These are phyloP conservation scores for Marchantia paleacea DNA, from an alignment of 225 moss, liverwort and hornwort species.

Conservation along the genomic window DNA sequence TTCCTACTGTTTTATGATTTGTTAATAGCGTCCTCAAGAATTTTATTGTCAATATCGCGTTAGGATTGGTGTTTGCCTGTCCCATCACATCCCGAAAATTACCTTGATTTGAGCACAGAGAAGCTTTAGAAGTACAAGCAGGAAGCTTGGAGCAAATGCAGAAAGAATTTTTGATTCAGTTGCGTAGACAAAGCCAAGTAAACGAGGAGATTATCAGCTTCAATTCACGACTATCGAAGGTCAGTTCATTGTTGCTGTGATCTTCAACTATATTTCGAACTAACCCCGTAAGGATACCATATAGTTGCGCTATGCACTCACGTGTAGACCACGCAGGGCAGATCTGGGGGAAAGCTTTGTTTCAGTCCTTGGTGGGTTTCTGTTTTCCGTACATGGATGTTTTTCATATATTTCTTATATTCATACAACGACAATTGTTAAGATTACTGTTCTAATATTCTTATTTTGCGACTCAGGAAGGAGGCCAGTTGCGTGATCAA, in stretches of 20 bases:
- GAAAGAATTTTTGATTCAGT: constrained; percentile 30
- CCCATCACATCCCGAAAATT: not conserved
- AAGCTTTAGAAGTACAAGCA: constrained; percentile 26
- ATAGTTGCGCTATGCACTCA: too few relatives aligned
- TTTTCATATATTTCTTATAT: not conserved
- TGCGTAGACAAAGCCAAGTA: constrained; percentile 33
- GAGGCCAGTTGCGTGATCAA: constrained; percentile 19
- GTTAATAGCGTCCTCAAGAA: too few relatives aligned
- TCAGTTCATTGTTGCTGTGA: not conserved
- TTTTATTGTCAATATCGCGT: too few relatives aligned
- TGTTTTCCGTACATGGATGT: not conserved
- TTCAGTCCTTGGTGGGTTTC: not conserved
- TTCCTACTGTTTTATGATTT: too few relatives aligned
- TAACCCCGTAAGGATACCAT: too few relatives aligned
- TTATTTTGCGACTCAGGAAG: constrained; percentile 13
- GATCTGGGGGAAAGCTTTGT: not conserved
- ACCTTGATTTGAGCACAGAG: constrained; percentile 7
- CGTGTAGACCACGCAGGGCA: not conserved
- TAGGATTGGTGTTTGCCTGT: too few relatives aligned
- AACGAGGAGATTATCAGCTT: constrained; percentile 39
- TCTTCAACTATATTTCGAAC: not conserved
- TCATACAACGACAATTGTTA: too few relatives aligned
- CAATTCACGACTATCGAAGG: constrained; percentile 44
- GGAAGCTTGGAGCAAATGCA: constrained; percentile 32
- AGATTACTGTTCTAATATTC: not conserved